phyloP scores from a whole-genome alignment of 257 asterid species.

The Primulina huaijiensis region DNA sequence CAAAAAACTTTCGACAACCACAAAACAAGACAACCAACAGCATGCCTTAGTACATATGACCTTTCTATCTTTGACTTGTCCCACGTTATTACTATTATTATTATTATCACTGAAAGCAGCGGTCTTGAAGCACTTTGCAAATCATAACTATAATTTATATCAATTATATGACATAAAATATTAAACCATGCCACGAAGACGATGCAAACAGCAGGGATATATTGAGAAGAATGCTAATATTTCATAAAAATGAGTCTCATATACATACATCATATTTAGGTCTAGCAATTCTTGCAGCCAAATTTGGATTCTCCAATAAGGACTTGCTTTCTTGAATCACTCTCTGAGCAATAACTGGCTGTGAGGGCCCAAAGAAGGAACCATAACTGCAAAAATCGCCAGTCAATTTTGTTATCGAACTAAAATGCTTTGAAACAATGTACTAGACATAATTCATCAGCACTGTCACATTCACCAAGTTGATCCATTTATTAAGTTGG shows the following conservation, averaged over 20 bases:
- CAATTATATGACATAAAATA: neutral
- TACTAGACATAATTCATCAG: neutral
- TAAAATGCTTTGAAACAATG: conserved; percentile 1
- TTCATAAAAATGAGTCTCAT: neutral
- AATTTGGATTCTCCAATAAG: conserved; percentile 72
- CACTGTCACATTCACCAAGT: neutral
- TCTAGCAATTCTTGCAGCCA: conserved; percentile 59
- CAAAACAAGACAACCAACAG: conserved; percentile 5
- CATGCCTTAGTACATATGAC: conserved; percentile 13
- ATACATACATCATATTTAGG: conserved; percentile 43
- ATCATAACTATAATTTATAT: neutral
- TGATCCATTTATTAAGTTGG: neutral
- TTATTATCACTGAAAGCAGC: neutral
- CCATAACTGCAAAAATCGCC: conserved; percentile 63
- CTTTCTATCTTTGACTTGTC: conserved; percentile 11
- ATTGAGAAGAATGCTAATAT: conserved; percentile 15
- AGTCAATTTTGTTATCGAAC: conserved; percentile 10
- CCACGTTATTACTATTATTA: neutral
- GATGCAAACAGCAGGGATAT: neutral
- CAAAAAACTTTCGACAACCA: neutral
- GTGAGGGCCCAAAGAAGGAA: conserved; percentile 95
- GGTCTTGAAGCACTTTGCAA: neutral
- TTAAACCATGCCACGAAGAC: conserved; percentile 7
- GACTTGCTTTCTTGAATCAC: conserved; percentile 97
- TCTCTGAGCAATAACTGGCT: conserved; percentile 87